These are phyloP conservation scores for Cronartium ribicola DNA, from an alignment of 1,284 basidiomycete species.

Conservation along the genomic window DNA sequence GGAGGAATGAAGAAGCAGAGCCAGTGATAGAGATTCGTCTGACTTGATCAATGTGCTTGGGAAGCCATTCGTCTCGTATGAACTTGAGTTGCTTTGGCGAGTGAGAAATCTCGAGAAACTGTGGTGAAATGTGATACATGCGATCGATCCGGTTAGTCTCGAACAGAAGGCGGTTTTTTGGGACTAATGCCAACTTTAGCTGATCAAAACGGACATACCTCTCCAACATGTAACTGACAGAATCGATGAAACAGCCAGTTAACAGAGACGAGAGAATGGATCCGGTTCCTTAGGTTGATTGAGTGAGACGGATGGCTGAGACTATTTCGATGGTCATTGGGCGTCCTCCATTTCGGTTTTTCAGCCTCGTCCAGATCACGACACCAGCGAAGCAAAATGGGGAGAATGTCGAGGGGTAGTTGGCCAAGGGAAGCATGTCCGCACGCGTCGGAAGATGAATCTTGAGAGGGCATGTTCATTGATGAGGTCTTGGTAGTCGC, in stretches of 20 bases:
- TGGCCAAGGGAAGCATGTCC: no score
- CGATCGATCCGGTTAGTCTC: no score
- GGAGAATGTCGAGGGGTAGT: neutral
- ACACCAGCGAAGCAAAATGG: neutral
- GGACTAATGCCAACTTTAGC: neutral
- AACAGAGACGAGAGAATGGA: neutral
- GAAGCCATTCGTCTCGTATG: neutral
- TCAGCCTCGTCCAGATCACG: neutral
- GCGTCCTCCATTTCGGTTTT: neutral
- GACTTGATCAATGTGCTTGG: neutral
- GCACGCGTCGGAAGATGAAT: no score
- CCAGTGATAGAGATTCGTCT: neutral
- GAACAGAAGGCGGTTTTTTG: no score
- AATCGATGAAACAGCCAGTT: neutral
- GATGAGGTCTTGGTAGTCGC: no score
- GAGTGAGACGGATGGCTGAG: neutral
- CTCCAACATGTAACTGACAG: conserved; percentile 1
- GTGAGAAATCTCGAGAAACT: neutral
- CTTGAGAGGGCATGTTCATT: no score
- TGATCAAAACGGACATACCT: neutral
- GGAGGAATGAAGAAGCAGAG: neutral
- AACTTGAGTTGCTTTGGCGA: neutral
- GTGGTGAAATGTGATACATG: no score
- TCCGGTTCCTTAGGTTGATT: neutral
- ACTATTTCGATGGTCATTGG: neutral